These are phyloP conservation scores for Tetrapisispora pingtungensis DNA, from an alignment of 805 yeast genomes.

Conservation along the genomic window DNA sequence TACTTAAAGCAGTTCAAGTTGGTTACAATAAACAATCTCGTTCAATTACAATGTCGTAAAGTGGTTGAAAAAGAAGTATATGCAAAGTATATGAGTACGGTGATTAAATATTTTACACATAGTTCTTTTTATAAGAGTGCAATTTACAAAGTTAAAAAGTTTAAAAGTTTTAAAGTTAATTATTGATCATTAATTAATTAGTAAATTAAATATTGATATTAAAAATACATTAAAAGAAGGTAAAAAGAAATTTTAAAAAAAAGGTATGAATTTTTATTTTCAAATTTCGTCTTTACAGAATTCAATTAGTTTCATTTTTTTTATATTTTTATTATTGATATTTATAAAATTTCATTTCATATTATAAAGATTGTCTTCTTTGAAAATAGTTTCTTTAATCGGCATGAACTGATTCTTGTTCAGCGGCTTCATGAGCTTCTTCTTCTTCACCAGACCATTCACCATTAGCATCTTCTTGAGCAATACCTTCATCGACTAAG, in stretches of 20 bases:
- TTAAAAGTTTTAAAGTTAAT: not conserved
- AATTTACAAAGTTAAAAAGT: no score
- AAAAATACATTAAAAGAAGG: not conserved
- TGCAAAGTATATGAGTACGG: no score
- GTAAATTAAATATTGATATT: not conserved
- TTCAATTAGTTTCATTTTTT: not conserved
- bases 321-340: not conserved
- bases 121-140: no score
- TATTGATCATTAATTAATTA: slow-evolving; percentile 1
- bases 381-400: not conserved
- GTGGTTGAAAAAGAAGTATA: no score
- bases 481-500: slow-evolving; percentile 31
- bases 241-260: not conserved
- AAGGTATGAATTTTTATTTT: not conserved
- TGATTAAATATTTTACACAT: no score
- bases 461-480: slow-evolving; percentile 13
- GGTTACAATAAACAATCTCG: no score
- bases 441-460: slow-evolving; percentile 4
- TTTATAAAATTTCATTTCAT: not conserved
- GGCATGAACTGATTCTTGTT: slow-evolving; percentile 1
- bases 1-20: no score
- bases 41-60: no score
- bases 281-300: no score
- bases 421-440: not conserved
- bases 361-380: not conserved